These are phyloP conservation scores for Trypanosoma avium DNA, from an alignment of 208 protist species.

Conservation along the genomic window DNA sequence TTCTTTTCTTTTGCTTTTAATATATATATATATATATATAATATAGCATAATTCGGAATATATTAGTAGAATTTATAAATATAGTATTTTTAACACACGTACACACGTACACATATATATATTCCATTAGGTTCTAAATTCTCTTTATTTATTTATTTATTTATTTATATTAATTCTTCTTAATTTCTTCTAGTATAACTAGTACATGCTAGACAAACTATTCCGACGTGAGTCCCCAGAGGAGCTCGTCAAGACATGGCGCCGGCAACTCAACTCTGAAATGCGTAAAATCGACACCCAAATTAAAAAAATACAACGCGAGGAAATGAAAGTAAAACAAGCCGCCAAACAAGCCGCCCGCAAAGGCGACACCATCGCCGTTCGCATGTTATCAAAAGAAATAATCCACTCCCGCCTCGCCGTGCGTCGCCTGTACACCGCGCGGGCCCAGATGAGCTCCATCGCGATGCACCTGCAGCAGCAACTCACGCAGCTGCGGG, in stretches of 20 bases:
- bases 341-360: slow-evolving; percentile 78
- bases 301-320: slow-evolving; percentile 75
- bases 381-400: slow-evolving; percentile 88
- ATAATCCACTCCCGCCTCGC: slow-evolving; percentile 77
- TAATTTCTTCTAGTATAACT: neutral
- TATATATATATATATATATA: neutral
- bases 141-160: no score
- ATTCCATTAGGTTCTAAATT: no score
- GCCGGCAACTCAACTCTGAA: slow-evolving; percentile 68
- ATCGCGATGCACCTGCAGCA: slow-evolving; percentile 89
- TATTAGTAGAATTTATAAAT: neutral
- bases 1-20: neutral
- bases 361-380: slow-evolving; percentile 61
- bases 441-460: slow-evolving; percentile 91
- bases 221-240: slow-evolving; percentile 69
- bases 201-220: slow-evolving; percentile 53
- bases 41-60: slow-evolving; percentile 1
- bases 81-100: no score
- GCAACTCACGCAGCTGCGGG: slow-evolving; percentile 74
- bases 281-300: slow-evolving; percentile 84
- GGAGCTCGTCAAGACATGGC: slow-evolving; percentile 79
- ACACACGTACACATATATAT: no score
- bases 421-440: slow-evolving; percentile 78
- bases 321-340: slow-evolving; percentile 85
- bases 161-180: no score